Evolutionary conservation across 2,329 filamentous ascomycete genomes (phyloP).

Genomic region (Lachnellula occidentalis): DNA sequence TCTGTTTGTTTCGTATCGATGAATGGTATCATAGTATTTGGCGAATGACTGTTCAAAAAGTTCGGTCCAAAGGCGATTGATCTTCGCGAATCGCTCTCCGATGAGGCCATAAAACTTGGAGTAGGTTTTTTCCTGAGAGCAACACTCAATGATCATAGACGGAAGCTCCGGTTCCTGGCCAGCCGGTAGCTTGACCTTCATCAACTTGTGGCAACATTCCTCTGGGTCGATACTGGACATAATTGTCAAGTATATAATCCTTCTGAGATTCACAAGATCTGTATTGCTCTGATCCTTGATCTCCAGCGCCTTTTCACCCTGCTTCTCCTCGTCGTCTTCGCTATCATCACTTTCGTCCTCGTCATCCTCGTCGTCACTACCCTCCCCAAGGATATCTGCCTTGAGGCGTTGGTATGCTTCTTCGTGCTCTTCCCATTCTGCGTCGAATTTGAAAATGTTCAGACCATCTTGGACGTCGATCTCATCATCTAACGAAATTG

Average conservation of each 20-base stretch:
- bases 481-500: slow-evolving; percentile 73
- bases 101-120: slow-evolving; percentile 96
- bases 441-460: slow-evolving; percentile 93
- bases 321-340: slow-evolving; percentile 66
- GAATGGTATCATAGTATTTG: slow-evolving; percentile 95
- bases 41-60: slow-evolving; percentile 86
- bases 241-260: slow-evolving; percentile 95
- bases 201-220: slow-evolving; percentile 94
- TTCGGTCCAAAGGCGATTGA: slow-evolving; percentile 91
- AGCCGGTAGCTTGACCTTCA: slow-evolving; percentile 82
- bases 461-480: slow-evolving; percentile 80
- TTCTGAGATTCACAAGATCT: slow-evolving; percentile 85
- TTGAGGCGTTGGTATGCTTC: slow-evolving; percentile 84
- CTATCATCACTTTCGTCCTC: slow-evolving; percentile 59
- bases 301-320: slow-evolving; percentile 78
- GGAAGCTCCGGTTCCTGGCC: slow-evolving; percentile 87
- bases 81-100: slow-evolving; percentile 89
- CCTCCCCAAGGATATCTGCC: slow-evolving; percentile 89
- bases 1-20: slow-evolving; percentile 93
- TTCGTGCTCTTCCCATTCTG: slow-evolving; percentile 86
- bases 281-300: slow-evolving; percentile 98
- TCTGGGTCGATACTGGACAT: slow-evolving; percentile 96
- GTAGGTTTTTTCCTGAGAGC: slow-evolving; percentile 93
- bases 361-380: slow-evolving; percentile 74
- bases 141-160: slow-evolving; percentile 96